Evolutionary conservation across 1,139 yeast species (phyloP), one percentile per base, ranked within the genome.

Genomic region (Geotrichum macrosporum): DNA sequence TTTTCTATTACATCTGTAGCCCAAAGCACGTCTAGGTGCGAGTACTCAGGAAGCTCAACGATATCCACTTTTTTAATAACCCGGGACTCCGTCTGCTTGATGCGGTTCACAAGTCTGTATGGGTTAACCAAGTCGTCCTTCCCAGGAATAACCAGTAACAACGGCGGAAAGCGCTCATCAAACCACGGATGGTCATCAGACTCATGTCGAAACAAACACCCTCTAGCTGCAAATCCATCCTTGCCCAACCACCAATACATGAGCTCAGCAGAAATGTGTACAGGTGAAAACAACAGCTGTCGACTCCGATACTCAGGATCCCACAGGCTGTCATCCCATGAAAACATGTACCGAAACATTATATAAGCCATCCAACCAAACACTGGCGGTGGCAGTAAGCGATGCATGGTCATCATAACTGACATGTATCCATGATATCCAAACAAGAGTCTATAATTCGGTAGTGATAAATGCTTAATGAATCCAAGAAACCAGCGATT

Each of bases 1-100:
- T 67, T 69, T 3, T 72, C 72, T n/a, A 74, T 69, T 0, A 81
- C 94, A 56, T 85, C 88, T 26, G 69, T 64, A 0, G 96, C 94
- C 97, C 97, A 89, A 21, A 89, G 65, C 19, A 88, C 94, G 62
- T 89, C 97, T 58, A 89, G 72, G 64, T 89, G 97, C 41, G 94
- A 92, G 62, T 88, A 94, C 26, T 72, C 57, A 1, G 65, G 64
- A 29, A 66, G 46, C 29, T 63, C 62, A 13, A 57, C 56, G 5
- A 64, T 58, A 30, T 55, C 55, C 3, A 63, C 52, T 13, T 24
- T 3, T 10, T 21, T 18, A 27, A 36, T 39, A n/a, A 43, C 29
- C 21, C 27, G 24, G 12, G 30, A 16, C 26, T 50, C 53, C 20
- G 53, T 64, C 0, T 63, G 67, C 2, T 77, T 72, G 69, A 58